phyloP scores from a whole-genome alignment of 768 basidiomycete genomes.

The Trametes meyenii region DNA sequence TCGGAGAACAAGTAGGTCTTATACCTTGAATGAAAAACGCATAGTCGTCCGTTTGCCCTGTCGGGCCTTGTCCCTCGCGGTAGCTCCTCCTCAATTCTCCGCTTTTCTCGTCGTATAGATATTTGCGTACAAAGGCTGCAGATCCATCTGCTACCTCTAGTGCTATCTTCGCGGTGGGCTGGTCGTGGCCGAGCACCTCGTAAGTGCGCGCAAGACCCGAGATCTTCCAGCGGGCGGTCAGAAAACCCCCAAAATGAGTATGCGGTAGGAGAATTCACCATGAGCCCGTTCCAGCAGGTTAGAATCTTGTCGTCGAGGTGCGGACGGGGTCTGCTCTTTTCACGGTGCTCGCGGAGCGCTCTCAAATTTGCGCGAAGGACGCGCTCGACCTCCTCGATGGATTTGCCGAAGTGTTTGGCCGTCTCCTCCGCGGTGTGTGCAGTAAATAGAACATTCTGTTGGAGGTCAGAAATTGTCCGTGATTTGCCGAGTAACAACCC shows the following conservation, averaged over 20 bases:
- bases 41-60: slow-evolving; percentile 45
- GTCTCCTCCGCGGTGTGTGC: slow-evolving; percentile 29
- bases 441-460: slow-evolving; percentile 28
- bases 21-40: slow-evolving; percentile 40
- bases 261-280: slow-evolving; percentile 29
- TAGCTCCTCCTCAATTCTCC: slow-evolving; percentile 37
- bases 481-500: neutral
- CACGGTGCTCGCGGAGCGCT: slow-evolving; percentile 35
- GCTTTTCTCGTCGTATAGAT: slow-evolving; percentile 25
- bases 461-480: neutral
- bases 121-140: slow-evolving; percentile 22
- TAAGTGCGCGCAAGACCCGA: slow-evolving; percentile 28
- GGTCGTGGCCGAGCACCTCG: slow-evolving; percentile 16
- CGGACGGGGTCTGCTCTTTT: slow-evolving; percentile 39
- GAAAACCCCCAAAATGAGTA: neutral
- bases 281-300: slow-evolving; percentile 45
- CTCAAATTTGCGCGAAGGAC: slow-evolving; percentile 26
- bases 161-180: neutral
- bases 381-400: slow-evolving; percentile 27
- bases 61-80: slow-evolving; percentile 41
- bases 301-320: slow-evolving; percentile 48
- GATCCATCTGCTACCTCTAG: slow-evolving; percentile 24
- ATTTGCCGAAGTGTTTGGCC: slow-evolving; percentile 21
- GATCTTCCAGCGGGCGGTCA: slow-evolving; percentile 17
- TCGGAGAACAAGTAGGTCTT: neutral